Evolutionary conservation across 2,329 filamentous ascomycete species (phyloP), one percentile per base, ranked within the genome.

Genomic region (Penicillium sp.): DNA sequence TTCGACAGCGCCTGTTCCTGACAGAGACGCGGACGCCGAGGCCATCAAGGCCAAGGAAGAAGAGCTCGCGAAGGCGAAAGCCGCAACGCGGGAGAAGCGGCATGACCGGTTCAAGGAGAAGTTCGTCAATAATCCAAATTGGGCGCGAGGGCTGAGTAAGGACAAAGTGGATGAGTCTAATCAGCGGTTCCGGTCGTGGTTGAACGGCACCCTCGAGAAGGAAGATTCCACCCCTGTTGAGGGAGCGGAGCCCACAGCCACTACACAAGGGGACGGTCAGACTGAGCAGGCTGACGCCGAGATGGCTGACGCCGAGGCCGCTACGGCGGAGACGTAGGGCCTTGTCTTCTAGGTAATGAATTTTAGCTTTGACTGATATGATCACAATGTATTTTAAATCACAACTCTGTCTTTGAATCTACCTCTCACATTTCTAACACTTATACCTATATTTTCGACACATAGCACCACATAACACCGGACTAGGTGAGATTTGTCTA

Each of bases 51-150:
- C 74, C 50, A 60, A 66, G 37, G 58, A 64, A 5, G 73, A 76
- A 9, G 71, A 76, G 37, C 67, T 73, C 19, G 73, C 69, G 54
- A 76, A 73, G 62, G 73, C 75, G 37, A 66, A 69, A 33, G 61
- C 69, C 4, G 69, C 75, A 1, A 69, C 77, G 16, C 76, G 68
- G 56, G 76, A 77, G 60, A 77, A 76, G 60, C 77, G 80, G 40
- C 79, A 72, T 18, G 77, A 82, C 57, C 74, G 76, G 46, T 83
- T 84, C 66, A 75, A 75, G 52, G 79, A 82, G 66, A 82, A 82
- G 62, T 84, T 83, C 55, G 77, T 82, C 58, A 81, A 81, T 63
- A 84, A 83, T 58, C 81, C 79, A 31, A 71, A 66, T 56, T 84
- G 82, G 81, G 81, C 81, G 60, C 80, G 79, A 55, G 78, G 78